These are phyloP conservation scores for Schizosaccharomyces versatilis DNA, from an alignment of 1,139 yeast genomes.

Conservation along the genomic window DNA sequence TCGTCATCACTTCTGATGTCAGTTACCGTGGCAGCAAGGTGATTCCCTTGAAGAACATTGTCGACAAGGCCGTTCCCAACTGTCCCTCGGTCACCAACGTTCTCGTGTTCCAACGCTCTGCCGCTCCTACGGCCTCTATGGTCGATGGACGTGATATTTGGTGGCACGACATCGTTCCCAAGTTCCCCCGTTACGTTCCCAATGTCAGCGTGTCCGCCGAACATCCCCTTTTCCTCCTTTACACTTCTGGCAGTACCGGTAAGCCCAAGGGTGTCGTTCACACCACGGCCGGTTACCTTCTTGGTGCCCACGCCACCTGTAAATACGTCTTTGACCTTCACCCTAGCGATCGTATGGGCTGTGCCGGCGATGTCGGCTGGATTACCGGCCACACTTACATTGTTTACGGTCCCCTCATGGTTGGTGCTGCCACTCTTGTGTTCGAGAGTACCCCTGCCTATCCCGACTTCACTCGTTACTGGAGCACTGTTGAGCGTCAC, in stretches of 20 bases:
- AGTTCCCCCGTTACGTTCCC: constrained; percentile 66
- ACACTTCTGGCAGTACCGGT: constrained; percentile 94
- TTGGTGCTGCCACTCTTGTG: constrained; percentile 78
- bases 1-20: constrained; percentile 85
- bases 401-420: constrained; percentile 70
- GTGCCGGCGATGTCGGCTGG: constrained; percentile 99
- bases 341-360: constrained; percentile 68
- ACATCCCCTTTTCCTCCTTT: constrained; percentile 79
- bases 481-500: constrained; percentile 87
- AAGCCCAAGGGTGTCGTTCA: constrained; percentile 97
- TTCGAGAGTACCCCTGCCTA: constrained; percentile 97
- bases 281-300: constrained; percentile 76
- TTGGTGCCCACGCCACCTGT: constrained; percentile 88
- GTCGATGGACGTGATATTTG: constrained; percentile 68
- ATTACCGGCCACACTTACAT: constrained; percentile 96
- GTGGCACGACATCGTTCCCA: constrained; percentile 76
- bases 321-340: constrained; percentile 85
- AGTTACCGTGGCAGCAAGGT: constrained; percentile 92
- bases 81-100: constrained; percentile 69
- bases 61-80: constrained; percentile 68
- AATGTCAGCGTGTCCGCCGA: constrained; percentile 77
- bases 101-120: constrained; percentile 65
- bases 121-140: constrained; percentile 45
- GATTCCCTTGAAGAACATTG: constrained; percentile 74
- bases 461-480: constrained; percentile 89